A percentile compares a stretch with the other conserved stretches of the same genome.
These are phyloP conservation scores for Phytomonas francai DNA, from an alignment of 208 protist genomes.

Conservation along the genomic window DNA sequence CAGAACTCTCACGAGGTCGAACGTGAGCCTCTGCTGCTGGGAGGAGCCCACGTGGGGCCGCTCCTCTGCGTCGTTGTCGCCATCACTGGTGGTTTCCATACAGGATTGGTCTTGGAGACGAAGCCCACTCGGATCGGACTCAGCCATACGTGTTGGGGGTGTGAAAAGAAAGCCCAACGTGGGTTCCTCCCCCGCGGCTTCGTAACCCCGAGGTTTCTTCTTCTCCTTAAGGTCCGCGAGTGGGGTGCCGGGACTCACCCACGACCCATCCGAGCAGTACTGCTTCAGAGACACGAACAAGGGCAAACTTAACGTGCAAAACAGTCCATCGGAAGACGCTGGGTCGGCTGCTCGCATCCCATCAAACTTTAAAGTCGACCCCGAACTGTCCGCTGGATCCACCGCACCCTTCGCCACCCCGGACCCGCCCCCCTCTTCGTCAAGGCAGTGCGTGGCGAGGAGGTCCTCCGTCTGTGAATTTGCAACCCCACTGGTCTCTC, in stretches of 20 bases:
- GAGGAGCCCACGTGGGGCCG: background rate
- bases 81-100: background rate
- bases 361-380: background rate
- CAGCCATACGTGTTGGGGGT: background rate
- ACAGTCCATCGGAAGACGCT: background rate
- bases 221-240: constrained; percentile 16
- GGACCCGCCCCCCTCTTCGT: background rate
- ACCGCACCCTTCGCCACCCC: background rate
- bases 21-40: constrained; percentile 11
- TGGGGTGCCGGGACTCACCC: constrained; percentile 10
- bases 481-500: background rate
- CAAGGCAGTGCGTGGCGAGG: background rate
- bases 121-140: background rate
- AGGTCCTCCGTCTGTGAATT: background rate
- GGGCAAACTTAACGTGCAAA: constrained; percentile 17
- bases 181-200: background rate
- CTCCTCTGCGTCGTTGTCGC: constrained; percentile 14
- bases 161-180: constrained; percentile 1
- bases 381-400: background rate
- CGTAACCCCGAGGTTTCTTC: constrained; percentile 1
- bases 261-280: constrained; percentile 30
- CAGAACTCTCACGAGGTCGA: constrained; percentile 18
- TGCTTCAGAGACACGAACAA: constrained; percentile 24
- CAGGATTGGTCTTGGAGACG: background rate
- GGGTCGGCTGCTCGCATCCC: background rate